Percentiles rank a stretch among this genome's conserved stretches.
phyloP scores from a whole-genome alignment of 306 rosid genomes.

The Cucumis melo region DNA sequence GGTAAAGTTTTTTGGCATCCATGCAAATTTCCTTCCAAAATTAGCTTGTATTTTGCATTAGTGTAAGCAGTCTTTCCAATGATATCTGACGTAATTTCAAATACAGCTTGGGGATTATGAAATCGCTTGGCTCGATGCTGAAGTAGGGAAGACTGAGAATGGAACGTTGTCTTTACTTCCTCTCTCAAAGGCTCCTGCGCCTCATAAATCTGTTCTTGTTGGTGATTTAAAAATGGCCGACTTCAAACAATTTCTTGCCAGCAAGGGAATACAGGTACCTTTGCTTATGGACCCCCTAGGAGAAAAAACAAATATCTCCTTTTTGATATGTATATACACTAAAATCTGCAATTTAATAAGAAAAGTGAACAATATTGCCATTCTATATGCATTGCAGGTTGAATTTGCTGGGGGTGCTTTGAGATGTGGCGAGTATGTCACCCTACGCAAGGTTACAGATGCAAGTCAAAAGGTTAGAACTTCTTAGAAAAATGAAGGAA shows the following conservation, averaged over 20 bases:
- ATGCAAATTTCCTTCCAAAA: not conserved
- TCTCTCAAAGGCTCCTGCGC: slow-evolving; percentile 42
- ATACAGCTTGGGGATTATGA: slow-evolving; percentile 78
- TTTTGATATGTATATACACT: not conserved
- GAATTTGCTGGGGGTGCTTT: slow-evolving; percentile 79
- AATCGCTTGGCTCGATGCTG: slow-evolving; percentile 90
- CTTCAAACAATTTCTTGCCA: slow-evolving; percentile 86
- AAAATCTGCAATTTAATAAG: not conserved
- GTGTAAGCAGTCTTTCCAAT: not conserved
- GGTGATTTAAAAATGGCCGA: slow-evolving; percentile 90
- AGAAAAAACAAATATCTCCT: not conserved
- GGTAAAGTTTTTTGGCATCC: slow-evolving; percentile 26
- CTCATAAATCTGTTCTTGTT: slow-evolving; percentile 80
- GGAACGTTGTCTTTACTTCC: slow-evolving; percentile 53
- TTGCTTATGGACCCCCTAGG: not conserved
- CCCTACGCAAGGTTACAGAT: slow-evolving; percentile 83
- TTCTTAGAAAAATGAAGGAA: not conserved
- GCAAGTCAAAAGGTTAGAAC: slow-evolving; percentile 64
- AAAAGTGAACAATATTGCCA: not conserved
- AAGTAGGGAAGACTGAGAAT: slow-evolving; percentile 58
- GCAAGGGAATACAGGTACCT: slow-evolving; percentile 77
- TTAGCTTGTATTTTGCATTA: not conserved
- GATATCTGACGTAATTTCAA: not conserved
- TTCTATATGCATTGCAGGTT: slow-evolving; percentile 30
- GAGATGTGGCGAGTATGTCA: slow-evolving; percentile 90